Evolutionary conservation across 176 grass and related monocot species (phyloP), one percentile per base, ranked within the genome.

Genomic region (Thinopyrum elongatum): DNA sequence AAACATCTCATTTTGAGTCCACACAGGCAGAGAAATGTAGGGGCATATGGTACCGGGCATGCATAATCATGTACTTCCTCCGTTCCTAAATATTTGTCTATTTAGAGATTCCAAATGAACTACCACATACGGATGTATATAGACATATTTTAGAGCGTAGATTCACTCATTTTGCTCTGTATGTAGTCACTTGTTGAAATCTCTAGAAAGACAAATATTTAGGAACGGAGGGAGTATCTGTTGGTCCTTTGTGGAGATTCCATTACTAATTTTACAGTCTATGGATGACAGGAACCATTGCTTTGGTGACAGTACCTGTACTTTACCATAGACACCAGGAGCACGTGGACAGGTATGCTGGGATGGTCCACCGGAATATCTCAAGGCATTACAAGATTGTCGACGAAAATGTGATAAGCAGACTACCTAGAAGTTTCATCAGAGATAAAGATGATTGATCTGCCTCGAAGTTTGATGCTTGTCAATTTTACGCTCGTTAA

Each of bases 311-410:
- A 85, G 5, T 99, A 67, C 97, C 97, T 66, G 97, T 90, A 73
- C 68, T 99, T 35, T 99, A 96, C 89, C 88, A 92, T 86, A 99
- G 86, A 83, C 89, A 91, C n/a, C 94, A 94, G 80, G 44, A 86
- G 87, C 82, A 41, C 21, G 94, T 99, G 0, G 94, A 99, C 81
- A 88, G 44, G 26, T 99, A 91, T 46, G 92, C 90, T 23, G 90
- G 97, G 31, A 92, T 99, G 74, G 87, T 99, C 44, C 94, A 90
- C 82, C 82, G 66, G 46, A 99, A 94, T 71, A 84, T 99, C 78
- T 96, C 94, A 31, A 93, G 95, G 83, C 97, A 99, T 85, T 99
- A 94, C 89, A 99, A 93, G 87, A 88, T 99, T 41, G 92, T 99
- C 35, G 97, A 99, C 13, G 86, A 92, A 84, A 96, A 96, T 88